These are phyloP conservation scores for Fimicolochytrium jonesii DNA, from an alignment of 192 early-diverging fungal species.

Conservation along the genomic window DNA sequence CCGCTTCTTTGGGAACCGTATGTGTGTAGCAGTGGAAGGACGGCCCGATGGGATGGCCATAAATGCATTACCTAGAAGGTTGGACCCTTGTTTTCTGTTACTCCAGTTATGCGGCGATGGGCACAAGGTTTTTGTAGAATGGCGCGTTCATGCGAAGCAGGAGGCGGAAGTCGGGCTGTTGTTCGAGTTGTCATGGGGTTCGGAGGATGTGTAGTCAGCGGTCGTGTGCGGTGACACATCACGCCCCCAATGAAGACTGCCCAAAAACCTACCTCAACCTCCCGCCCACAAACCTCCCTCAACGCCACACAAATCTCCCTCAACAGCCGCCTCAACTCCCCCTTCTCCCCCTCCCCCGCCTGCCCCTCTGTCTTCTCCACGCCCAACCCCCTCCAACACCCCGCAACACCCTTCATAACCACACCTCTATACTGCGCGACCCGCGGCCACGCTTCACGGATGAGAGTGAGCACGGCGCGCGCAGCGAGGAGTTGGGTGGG, in stretches of 20 bases:
- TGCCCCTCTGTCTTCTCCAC: neutral
- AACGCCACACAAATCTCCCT: neutral
- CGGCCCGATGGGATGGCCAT: no score
- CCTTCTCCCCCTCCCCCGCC: neutral
- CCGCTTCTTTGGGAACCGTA: no score
- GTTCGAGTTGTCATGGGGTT: no score
- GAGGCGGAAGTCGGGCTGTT: neutral
- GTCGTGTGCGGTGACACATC: no score
- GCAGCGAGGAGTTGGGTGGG: constrained; percentile 23
- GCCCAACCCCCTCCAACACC: constrained; percentile 23
- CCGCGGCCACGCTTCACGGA: constrained; percentile 25
- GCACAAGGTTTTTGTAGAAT: no score
- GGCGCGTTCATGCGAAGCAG: no score
- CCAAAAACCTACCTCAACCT: neutral
- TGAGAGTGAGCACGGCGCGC: constrained; percentile 7
- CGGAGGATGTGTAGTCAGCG: no score
- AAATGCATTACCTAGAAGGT: no score
- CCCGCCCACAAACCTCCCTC: neutral
- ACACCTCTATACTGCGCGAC: constrained; percentile 19
- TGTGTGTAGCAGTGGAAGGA: no score
- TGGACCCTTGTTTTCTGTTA: no score
- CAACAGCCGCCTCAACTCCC: neutral
- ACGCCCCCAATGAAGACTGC: neutral
- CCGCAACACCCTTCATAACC: constrained; percentile 19
- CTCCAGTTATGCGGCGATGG: no score